These are phyloP conservation scores for Tuber borchii DNA, from an alignment of 495 filamentous ascomycete species.

Conservation along the genomic window DNA sequence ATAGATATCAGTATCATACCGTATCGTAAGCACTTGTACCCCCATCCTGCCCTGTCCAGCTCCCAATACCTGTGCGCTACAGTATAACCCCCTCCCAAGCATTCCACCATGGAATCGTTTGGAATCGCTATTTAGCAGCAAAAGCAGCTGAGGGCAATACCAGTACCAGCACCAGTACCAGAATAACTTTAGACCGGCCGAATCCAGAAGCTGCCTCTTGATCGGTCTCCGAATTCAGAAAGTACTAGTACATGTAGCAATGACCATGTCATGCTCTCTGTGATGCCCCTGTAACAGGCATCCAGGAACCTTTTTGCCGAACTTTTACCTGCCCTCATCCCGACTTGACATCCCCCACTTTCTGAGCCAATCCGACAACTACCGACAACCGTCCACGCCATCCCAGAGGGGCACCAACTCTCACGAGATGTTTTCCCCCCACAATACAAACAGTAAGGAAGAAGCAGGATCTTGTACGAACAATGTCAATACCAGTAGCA, in stretches of 20 bases:
- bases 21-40: not conserved
- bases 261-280: not conserved
- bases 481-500: not conserved
- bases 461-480: not conserved
- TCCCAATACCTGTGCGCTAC: not conserved
- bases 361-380: not conserved
- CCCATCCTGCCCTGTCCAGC: not conserved
- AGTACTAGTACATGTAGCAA: no score
- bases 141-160: not conserved
- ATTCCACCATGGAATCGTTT: not conserved
- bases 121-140: not conserved
- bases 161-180: not conserved
- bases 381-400: not conserved
- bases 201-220: not conserved
- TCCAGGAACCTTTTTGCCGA: constrained; percentile 3
- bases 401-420: not conserved
- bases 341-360: not conserved
- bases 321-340: not conserved
- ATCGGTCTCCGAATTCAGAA: not conserved
- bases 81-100: not conserved
- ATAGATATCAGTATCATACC: not conserved
- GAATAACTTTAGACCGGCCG: not conserved
- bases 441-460: not conserved
- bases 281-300: constrained; percentile 1
- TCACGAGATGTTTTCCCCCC: not conserved